A percentile compares a stretch with the other conserved stretches of the same genome.
Conservation (phyloP, 768 basidiomycete species). For the Suillus ampliporus region DNA sequence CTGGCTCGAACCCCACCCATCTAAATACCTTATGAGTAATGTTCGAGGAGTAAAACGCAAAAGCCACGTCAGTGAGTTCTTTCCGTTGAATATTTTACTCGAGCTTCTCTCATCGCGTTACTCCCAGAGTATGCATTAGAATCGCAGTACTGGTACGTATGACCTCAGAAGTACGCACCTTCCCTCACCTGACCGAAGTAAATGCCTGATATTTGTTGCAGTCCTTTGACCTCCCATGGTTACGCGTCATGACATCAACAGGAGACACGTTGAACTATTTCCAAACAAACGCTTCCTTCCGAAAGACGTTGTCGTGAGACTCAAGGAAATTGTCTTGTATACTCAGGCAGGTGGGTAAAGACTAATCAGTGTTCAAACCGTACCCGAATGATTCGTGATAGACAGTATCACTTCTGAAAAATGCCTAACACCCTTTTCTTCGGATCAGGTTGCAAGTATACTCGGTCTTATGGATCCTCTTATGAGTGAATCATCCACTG, state of each 20-base stretch:
- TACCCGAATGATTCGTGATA: constrained; percentile 18
- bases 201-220: neutral
- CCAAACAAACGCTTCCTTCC: constrained; percentile 27
- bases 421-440: constrained; percentile 43
- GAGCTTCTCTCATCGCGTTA: neutral
- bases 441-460: constrained; percentile 43
- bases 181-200: neutral
- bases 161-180: neutral
- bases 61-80: constrained; percentile 10
- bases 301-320: constrained; percentile 1
- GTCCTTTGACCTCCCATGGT: neutral
- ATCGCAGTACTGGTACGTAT: constrained; percentile 13
- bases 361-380: neutral
- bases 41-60: constrained; percentile 3
- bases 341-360: constrained; percentile 11
- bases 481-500: constrained; percentile 29
- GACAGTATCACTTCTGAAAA: constrained; percentile 45
- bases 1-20: constrained; percentile 3
- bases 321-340: constrained; percentile 10
- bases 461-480: constrained; percentile 35
- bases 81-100: neutral
- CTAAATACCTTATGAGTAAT: neutral
- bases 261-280: constrained; percentile 11
- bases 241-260: neutral
- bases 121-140: constrained; percentile 12